Evolutionary conservation across 164 flowering plant genomes (phyloP), one percentile per base, ranked within the genome.

Genomic region (Platanus orientalis): DNA sequence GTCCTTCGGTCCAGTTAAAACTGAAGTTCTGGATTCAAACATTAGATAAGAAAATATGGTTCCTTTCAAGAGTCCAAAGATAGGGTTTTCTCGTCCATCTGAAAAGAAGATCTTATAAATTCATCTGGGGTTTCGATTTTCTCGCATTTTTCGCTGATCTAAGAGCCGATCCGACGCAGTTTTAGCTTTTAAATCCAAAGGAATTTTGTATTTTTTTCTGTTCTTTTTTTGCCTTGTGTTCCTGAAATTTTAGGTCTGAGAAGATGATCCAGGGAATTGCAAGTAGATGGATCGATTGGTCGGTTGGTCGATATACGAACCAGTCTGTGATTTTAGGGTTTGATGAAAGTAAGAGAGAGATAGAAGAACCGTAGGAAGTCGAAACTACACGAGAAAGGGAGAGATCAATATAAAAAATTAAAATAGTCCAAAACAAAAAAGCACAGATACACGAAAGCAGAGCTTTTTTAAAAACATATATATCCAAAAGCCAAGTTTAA

Each of bases 121-220:
- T 65, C 68, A 57, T 65, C 68, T 32, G 32, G 39, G 29, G 27
- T 32, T 57, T 57, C 62, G 55, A 65, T 65, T 57, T 57, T 57
- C 21, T 13, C 50, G 47, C 65, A 55, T 50, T 45, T 55, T 28
- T n/a, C 32, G 32, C 45, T 23, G 12, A 19, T 16, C 5, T 19
- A 9, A 17, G 27, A 7, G 20, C 45, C 65, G 45, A 23, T 25
- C 32, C 32, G 17, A 62, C 54, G 34, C 25, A 40, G 49, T 52
- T 62, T 42, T 23, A 39, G n/a, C 36, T 20, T 36, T 49, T 49
- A 6, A 12, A 21, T 1, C 25, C 6, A 12, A 26, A 23, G 24
- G 10, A 34, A 34, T 0, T 0, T 34, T 34, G 39, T 16, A 52
- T 21, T n/a, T n/a, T n/a, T n/a, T n/a, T n/a, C n/a, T n/a, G 21